A percentile compares a stretch with the other conserved stretches of the same genome.
Conservation (phyloP, 306 rosid genomes). For the Cicer pinnatifidum region DNA sequence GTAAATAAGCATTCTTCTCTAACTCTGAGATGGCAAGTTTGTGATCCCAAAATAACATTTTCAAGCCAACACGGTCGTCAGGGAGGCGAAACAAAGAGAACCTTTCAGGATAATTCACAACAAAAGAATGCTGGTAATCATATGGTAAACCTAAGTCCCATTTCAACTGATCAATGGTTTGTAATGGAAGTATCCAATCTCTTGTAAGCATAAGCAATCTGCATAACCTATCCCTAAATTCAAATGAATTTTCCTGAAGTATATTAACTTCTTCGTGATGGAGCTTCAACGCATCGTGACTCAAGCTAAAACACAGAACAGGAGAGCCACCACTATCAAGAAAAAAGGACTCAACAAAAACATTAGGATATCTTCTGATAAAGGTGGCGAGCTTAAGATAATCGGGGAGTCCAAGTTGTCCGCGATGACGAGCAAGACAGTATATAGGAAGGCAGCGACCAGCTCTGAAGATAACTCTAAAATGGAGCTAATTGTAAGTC, state of each 20-base stretch:
- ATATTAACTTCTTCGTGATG: conserved; percentile 50
- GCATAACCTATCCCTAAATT: conserved; percentile 69
- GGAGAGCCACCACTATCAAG: conserved; percentile 68
- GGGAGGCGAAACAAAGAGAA: conserved; percentile 66
- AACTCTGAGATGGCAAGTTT: conserved; percentile 69
- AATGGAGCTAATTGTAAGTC: no score
- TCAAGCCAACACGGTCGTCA: conserved; percentile 75
- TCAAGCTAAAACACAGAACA: conserved; percentile 71
- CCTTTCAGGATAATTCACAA: conserved; percentile 53
- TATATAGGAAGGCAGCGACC: conserved; percentile 69
- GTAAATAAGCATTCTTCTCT: conserved; percentile 60
- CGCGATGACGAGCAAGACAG: conserved; percentile 57
- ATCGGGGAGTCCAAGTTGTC: conserved; percentile 76
- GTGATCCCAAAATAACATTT: conserved; percentile 70
- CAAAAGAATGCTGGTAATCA: conserved; percentile 68
- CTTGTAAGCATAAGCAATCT: conserved; percentile 82
- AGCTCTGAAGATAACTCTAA: no score
- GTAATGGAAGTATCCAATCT: conserved; percentile 72
- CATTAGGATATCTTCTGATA: conserved; percentile 74
- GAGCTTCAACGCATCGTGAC: conserved; percentile 59
- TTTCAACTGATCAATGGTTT: conserved; percentile 80
- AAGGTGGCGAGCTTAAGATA: conserved; percentile 72
- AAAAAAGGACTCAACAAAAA: conserved; percentile 64
- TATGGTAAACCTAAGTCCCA: conserved; percentile 93
- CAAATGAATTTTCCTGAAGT: conserved; percentile 49